Percentiles rank a stretch among this genome's conserved stretches.
These are phyloP conservation scores for Penicillium subrubescens DNA, from an alignment of 495 filamentous ascomycete genomes.

Conservation along the genomic window DNA sequence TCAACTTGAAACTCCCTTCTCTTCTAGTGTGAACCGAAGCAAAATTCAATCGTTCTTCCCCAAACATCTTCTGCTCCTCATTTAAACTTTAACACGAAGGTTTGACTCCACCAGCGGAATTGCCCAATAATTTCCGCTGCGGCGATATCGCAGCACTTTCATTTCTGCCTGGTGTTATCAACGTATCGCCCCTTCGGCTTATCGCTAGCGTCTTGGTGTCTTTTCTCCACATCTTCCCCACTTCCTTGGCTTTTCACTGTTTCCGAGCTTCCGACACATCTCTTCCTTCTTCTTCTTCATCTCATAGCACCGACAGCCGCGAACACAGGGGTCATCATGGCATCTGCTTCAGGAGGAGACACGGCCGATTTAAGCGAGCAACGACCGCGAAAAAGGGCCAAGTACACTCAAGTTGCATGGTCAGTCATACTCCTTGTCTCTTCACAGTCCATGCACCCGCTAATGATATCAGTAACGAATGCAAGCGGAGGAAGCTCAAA, in stretches of 20 bases:
- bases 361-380: not conserved
- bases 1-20: no score
- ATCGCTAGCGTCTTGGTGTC: not conserved
- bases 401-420: slow-evolving; percentile 45
- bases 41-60: no score
- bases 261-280: not conserved
- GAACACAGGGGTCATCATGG: not conserved
- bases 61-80: no score
- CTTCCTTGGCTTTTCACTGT: not conserved
- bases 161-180: not conserved
- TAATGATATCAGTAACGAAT: slow-evolving; percentile 63
- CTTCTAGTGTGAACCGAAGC: no score
- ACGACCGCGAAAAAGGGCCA: slow-evolving; percentile 23
- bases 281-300: not conserved
- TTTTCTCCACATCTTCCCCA: not conserved
- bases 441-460: not conserved
- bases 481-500: slow-evolving; percentile 88
- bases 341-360: not conserved
- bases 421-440: slow-evolving; percentile 12
- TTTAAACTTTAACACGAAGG: not conserved
- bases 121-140: not conserved
- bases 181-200: not conserved
- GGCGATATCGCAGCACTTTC: not conserved
- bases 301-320: not conserved
- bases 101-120: not conserved